These are phyloP conservation scores for Mrakia blollopis DNA, from an alignment of 768 basidiomycete species.

Conservation along the genomic window DNA sequence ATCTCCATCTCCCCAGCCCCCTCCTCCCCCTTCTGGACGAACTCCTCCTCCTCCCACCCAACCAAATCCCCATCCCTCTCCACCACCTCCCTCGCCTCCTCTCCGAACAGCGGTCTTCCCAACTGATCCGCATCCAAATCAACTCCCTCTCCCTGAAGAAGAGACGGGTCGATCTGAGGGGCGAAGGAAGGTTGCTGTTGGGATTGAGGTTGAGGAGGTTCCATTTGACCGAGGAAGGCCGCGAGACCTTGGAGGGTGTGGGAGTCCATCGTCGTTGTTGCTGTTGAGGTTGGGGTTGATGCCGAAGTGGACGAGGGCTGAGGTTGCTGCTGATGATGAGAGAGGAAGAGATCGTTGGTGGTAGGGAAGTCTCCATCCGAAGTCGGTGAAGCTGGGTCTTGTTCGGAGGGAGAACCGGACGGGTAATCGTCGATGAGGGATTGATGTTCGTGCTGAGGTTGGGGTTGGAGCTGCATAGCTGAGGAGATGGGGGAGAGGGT, in stretches of 20 bases:
- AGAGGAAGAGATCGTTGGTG: too few species aligned
- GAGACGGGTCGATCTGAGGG: slow-evolving; percentile 11
- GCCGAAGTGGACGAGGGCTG: too few species aligned
- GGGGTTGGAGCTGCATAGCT: background rate
- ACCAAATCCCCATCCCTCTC: slow-evolving; percentile 6
- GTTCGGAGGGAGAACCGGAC: background rate
- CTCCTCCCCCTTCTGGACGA: background rate
- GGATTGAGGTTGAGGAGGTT: background rate
- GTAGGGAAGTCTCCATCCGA: too few species aligned
- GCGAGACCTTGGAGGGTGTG: background rate
- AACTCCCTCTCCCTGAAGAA: slow-evolving; percentile 1
- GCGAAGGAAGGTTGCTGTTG: background rate
- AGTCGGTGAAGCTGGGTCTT: background rate
- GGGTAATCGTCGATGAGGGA: background rate
- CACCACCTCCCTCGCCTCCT: slow-evolving; percentile 4
- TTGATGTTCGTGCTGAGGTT: background rate
- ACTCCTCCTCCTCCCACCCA: background rate
- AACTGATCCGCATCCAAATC: slow-evolving; percentile 1
- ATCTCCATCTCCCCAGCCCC: too few species aligned
- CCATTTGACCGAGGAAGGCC: background rate
- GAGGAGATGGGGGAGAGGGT: background rate
- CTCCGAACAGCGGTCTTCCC: background rate
- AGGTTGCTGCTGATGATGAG: too few species aligned
- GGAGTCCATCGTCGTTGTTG: background rate
- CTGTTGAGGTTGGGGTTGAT: too few species aligned